Evolutionary conservation across 1,284 basidiomycete genomes (phyloP), one percentile per base, ranked within the genome.

Genomic region (Bothia castanella): DNA sequence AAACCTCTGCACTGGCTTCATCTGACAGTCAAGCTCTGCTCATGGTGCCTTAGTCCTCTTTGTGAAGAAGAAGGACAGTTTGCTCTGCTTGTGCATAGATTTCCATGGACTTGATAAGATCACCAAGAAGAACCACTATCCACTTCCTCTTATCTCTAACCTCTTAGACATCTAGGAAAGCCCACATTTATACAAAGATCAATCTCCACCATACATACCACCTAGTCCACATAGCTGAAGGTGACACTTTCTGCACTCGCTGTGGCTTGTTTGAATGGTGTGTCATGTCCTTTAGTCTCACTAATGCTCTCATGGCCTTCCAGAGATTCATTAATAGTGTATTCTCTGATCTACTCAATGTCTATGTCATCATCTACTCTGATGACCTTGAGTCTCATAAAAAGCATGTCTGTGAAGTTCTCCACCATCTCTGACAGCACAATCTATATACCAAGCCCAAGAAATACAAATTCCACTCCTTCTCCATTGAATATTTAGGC

Each of bases 381-480:
- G 29, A 30, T 30, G 38, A 44, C 21, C 41, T 38, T 9, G 58
- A 58, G 12, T 56, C 63, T 14, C 64, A 69, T 47, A 47, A 55
- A 10, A 8, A 47, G 10, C 61, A 70, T 40, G 65, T 73, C 29
- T 3, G 34, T 6, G 35, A 58, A 37, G 69, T 73, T 9, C 55
- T 74, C 5, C 19, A 51, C 11, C 41, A 59, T 41, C 61, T 74
- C 9, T 38, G 54, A 0, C 30, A 54, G 7, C 14, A 59, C 17
- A 17, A 38, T 0, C 60, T 71, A 0, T 60, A 46, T 25, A 21
- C 46, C 30, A 68, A 70, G 35, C n/a, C 56, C 2, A 49, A 57
- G 35, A 71, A 72, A 47, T 70, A 66, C 43, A 49, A 60, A 20
- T 72, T 69, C 49, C 45, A 59, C 38, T 17, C 37, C 4, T 13